Base-by-base conservation (phyloP, 2,329 filamentous ascomycete species). In the Clonostachys chloroleuca region DNA sequence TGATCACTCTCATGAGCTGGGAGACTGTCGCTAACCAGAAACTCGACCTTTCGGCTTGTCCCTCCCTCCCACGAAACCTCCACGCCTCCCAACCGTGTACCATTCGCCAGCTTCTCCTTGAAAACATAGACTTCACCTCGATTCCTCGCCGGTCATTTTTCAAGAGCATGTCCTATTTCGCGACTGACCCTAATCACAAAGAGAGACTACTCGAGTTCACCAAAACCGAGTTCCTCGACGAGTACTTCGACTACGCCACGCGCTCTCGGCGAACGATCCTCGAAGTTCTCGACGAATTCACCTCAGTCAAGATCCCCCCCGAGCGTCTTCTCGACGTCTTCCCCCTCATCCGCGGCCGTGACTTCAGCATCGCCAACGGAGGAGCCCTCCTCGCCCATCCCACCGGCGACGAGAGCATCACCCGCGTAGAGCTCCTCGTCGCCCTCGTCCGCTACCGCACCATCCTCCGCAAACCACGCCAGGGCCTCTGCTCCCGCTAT, bases 241-340 rank as follows among this genome's bases (percentile, higher is more conserved):
- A 99, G 56, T 85, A 96, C 47, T 97, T 89, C 69, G 92, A 99
- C 67, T 99, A 99, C 62, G 94, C 94, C 2, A 92, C 92, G 1
- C 84, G 94, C 9, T 89, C 92, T 1, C 85, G 91, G 34, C 85
- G 94, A 34, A 95, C 88, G 49, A 96, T 97, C 48, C 73, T 99
- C 6, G 94, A 99, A 66, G 86, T 96, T 5, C 77, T 99, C 30
- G 84, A 92, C 48, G 94, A 99, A 56, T 99, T 99, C 57, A 80
- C 87, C 40, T 86, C 81, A 0, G 86, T 97, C 47, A 85, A 84
- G 51, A 82, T 99, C 3, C 92, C 94, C 0, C 88, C 84, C 67
- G 73, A 86, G 47, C 81, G 85, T 43, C 75, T 86, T 2, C 75
- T 88, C 10, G 82, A 85, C 46, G 75, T 92, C 14, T 84, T 99